Percentiles rank a stretch among this genome's conserved stretches.
phyloP scores from a whole-genome alignment of 2,329 filamentous ascomycete species.

The Pezicula radicicola region DNA sequence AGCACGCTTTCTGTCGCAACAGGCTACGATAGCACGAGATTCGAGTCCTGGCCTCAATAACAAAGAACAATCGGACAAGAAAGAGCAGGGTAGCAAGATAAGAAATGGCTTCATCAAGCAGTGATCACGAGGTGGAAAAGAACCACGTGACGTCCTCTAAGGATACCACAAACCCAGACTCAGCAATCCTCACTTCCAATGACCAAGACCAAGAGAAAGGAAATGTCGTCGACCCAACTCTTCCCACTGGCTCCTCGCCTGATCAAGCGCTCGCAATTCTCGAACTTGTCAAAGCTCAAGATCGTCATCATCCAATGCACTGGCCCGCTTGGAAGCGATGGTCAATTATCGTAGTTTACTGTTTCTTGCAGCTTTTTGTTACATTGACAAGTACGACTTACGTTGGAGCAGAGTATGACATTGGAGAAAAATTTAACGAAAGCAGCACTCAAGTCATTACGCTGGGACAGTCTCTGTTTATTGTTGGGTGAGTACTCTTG shows the following conservation, averaged over 20 bases:
- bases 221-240: not conserved
- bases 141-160: not conserved
- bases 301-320: conserved; percentile 25
- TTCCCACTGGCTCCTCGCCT: not conserved
- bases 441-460: conserved; percentile 33
- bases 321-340: conserved; percentile 23
- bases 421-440: conserved; percentile 34
- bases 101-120: not conserved
- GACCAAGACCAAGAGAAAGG: not conserved
- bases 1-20: too few species aligned
- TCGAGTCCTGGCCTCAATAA: too few species aligned
- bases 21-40: too few species aligned
- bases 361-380: conserved; percentile 33
- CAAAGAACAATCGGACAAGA: too few species aligned
- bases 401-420: conserved; percentile 34
- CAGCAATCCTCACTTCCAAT: not conserved
- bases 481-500: conserved; percentile 26
- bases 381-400: conserved; percentile 36
- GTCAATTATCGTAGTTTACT: conserved; percentile 19
- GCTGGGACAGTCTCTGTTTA: conserved; percentile 39
- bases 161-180: not conserved
- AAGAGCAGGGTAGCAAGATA: too few species aligned
- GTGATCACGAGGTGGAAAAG: not conserved
- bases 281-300: conserved; percentile 21
- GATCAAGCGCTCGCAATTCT: conserved; percentile 15